phyloP scores from a whole-genome alignment of 2,329 filamentous ascomycete species.

The Curvularia spicifera region DNA sequence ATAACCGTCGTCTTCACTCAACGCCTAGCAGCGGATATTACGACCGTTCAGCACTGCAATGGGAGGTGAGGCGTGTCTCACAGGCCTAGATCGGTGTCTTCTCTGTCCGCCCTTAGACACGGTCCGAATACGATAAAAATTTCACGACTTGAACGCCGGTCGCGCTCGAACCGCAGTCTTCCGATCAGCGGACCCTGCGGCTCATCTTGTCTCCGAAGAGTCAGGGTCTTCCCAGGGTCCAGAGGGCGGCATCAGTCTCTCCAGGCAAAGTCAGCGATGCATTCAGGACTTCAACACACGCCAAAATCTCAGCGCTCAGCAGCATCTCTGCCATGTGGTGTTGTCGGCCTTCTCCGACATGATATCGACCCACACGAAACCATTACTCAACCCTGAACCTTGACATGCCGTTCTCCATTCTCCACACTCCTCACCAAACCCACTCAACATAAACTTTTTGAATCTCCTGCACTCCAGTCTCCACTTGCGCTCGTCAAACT shows the following conservation, averaged over 20 bases:
- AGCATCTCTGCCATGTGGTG: not conserved
- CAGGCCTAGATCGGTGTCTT: not conserved
- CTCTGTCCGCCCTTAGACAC: slow-evolving; percentile 1
- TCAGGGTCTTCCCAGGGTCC: slow-evolving; percentile 10
- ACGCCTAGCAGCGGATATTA: not conserved
- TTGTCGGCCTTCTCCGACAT: slow-evolving; percentile 9
- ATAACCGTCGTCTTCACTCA: not conserved
- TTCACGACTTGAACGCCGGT: slow-evolving; percentile 2
- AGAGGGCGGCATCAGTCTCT: slow-evolving; percentile 2
- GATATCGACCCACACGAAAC: slow-evolving; percentile 12
- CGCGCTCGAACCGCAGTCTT: slow-evolving; percentile 5
- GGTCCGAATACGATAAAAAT: slow-evolving; percentile 6
- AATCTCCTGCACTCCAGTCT: slow-evolving; percentile 18
- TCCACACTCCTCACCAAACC: slow-evolving; percentile 12
- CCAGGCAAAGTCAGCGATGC: not conserved
- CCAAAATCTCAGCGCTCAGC: not conserved
- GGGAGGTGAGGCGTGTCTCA: not conserved
- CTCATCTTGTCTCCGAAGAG: slow-evolving; percentile 10
- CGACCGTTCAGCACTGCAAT: not conserved
- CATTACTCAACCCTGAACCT: slow-evolving; percentile 2
- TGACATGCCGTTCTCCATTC: slow-evolving; percentile 10
- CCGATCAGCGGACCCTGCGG: slow-evolving; percentile 11
- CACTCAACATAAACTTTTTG: slow-evolving; percentile 2
- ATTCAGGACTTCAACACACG: slow-evolving; percentile 1
- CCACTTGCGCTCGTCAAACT: slow-evolving; percentile 4